phyloP scores from a whole-genome alignment of 106 monocot genomes.

The Dioscorea zingiberensis region DNA sequence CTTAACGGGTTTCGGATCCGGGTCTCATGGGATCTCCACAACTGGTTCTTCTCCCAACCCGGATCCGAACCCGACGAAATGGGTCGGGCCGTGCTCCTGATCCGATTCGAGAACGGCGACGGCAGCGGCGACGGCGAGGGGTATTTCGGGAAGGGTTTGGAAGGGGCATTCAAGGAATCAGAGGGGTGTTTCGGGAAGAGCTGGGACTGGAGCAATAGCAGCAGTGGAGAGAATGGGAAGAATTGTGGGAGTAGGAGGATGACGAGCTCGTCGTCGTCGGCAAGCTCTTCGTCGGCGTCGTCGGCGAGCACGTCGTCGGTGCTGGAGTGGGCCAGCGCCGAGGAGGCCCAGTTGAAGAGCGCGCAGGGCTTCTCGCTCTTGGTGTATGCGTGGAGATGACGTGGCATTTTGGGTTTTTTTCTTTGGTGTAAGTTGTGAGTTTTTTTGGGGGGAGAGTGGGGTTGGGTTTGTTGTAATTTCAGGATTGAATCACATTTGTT shows the following conservation, averaged over 20 bases:
- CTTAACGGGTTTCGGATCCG: conserved; percentile 30
- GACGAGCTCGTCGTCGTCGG: conserved; percentile 44
- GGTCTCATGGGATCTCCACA: conserved; percentile 89
- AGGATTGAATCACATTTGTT: neutral
- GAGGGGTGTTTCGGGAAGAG: conserved; percentile 27
- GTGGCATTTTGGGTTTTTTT: neutral
- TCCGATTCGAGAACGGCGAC: conserved; percentile 41
- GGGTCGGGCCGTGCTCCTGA: conserved; percentile 54
- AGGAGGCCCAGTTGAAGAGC: conserved; percentile 59
- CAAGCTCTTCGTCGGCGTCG: conserved; percentile 40
- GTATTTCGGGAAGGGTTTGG: conserved; percentile 8
- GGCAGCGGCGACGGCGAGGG: conserved; percentile 10
- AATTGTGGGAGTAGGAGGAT: conserved; percentile 22
- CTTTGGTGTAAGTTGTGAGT: neutral
- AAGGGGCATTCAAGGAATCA: conserved; percentile 11
- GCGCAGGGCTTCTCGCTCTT: conserved; percentile 49
- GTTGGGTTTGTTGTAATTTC: neutral
- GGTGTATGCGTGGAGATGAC: conserved; percentile 59
- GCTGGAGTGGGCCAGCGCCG: conserved; percentile 83
- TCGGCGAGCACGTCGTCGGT: conserved; percentile 54
- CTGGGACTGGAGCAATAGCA: conserved; percentile 40
- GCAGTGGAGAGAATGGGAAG: conserved; percentile 14
- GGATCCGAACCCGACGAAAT: conserved; percentile 3
- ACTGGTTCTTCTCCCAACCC: conserved; percentile 51
- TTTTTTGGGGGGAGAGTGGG: neutral